Evolutionary conservation across 179 eudicot genomes (phyloP).

Genomic region (Heliamphora pulchella): DNA sequence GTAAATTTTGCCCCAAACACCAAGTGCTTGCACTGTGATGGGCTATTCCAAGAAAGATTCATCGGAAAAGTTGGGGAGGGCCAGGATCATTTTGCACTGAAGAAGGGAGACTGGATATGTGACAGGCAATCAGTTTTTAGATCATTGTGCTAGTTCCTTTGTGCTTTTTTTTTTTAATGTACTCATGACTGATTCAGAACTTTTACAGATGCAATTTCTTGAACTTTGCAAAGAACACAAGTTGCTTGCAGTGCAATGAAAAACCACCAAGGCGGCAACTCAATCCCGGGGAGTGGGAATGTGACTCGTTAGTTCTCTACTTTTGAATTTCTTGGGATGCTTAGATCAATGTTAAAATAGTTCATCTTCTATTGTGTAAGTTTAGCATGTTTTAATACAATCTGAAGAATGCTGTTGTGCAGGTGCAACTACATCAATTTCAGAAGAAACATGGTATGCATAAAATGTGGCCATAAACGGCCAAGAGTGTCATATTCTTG

Average conservation of each 20-base stretch:
- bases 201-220: conserved; percentile 42
- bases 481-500: conserved; percentile 23
- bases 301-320: conserved; percentile 50
- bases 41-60: conserved; percentile 23
- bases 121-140: conserved; percentile 28
- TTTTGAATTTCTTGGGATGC: neutral
- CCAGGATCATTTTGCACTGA: conserved; percentile 32
- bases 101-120: conserved; percentile 65
- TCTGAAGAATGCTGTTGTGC: conserved; percentile 12
- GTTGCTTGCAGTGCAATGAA: conserved; percentile 43
- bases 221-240: conserved; percentile 53
- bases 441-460: conserved; percentile 42
- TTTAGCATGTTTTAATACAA: neutral
- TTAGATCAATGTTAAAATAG: neutral
- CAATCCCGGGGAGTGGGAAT: conserved; percentile 61
- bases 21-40: conserved; percentile 42
- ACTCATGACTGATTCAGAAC: neutral
- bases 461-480: conserved; percentile 44
- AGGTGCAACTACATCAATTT: conserved; percentile 63
- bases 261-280: conserved; percentile 48
- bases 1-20: conserved; percentile 37
- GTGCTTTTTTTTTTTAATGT: conserved; percentile 8
- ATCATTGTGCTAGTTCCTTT: neutral
- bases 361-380: neutral
- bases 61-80: conserved; percentile 24